These are phyloP conservation scores for Ophiosphaerella herpotricha DNA, from an alignment of 2,329 filamentous ascomycete genomes.

Conservation along the genomic window DNA sequence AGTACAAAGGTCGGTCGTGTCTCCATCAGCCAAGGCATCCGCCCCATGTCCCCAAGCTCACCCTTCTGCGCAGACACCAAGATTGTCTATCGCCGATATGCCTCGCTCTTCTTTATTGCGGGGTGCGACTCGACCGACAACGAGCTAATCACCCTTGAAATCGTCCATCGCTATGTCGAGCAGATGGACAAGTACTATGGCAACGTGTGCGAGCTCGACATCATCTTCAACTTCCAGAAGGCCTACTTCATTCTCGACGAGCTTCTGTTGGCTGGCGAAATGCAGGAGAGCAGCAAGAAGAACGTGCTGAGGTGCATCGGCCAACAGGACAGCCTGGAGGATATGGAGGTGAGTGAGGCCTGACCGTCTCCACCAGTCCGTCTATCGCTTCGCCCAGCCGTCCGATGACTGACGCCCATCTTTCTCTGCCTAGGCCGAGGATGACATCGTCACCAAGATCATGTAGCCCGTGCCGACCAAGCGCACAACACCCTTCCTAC, in stretches of 20 bases:
- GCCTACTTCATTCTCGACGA: constrained; percentile 99
- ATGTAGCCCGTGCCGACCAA: constrained; percentile 59
- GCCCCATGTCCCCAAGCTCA: constrained; percentile 27
- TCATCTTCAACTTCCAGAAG: constrained; percentile 99
- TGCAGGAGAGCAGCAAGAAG: constrained; percentile 99
- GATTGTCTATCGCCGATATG: constrained; percentile 97
- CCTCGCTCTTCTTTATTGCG: constrained; percentile 98
- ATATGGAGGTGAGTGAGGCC: constrained; percentile 87
- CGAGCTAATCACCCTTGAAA: constrained; percentile 95
- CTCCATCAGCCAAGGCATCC: constrained; percentile 12
- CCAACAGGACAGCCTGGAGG: constrained; percentile 95
- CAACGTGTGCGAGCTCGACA: constrained; percentile 98
- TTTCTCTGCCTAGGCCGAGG: constrained; percentile 70
- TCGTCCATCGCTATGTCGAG: constrained; percentile 98
- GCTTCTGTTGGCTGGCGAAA: constrained; percentile 88
- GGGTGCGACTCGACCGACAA: constrained; percentile 97
- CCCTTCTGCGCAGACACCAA: constrained; percentile 75
- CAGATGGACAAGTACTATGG: constrained; percentile 99
- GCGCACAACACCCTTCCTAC: constrained; percentile 12
- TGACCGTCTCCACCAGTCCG: constrained; percentile 15
- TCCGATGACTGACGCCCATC: constrained; percentile 48
- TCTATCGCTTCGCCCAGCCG: constrained; percentile 27
- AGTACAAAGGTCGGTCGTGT: constrained; percentile 82
- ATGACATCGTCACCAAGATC: constrained; percentile 83
- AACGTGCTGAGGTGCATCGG: constrained; percentile 95